Evolutionary conservation across 768 basidiomycete species (phyloP).

Genomic region (Epithele typhae): DNA sequence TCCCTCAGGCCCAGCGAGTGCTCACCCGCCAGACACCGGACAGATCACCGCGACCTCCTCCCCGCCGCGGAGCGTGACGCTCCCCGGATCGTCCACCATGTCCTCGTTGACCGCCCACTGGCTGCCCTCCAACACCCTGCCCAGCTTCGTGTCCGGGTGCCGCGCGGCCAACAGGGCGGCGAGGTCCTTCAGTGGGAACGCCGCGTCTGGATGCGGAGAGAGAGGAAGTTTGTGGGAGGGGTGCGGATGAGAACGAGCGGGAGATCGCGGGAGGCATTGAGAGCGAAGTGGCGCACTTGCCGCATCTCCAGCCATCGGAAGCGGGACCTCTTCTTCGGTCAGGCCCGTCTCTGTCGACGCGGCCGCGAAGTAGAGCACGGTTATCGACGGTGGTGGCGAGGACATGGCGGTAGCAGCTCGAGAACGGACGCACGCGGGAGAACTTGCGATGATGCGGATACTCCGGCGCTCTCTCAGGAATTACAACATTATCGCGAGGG

Average conservation of each 20-base stretch:
- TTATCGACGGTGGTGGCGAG: conserved; percentile 25
- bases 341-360: conserved; percentile 69
- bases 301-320: conserved; percentile 29
- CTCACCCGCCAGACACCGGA: conserved; percentile 75
- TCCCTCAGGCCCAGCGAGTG: not conserved
- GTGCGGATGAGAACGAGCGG: too few species aligned
- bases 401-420: conserved; percentile 6
- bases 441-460: too few species aligned
- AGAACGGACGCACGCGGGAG: too few species aligned
- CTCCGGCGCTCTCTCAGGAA: too few species aligned
- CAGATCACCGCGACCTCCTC: conserved; percentile 80
- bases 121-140: conserved; percentile 51
- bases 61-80: conserved; percentile 52
- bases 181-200: conserved; percentile 49
- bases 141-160: conserved; percentile 49
- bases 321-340: conserved; percentile 45
- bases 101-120: conserved; percentile 80
- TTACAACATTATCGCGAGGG: too few species aligned
- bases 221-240: too few species aligned
- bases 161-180: conserved; percentile 46
- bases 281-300: not conserved
- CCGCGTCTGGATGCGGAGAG: too few species aligned
- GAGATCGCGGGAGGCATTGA: not conserved
- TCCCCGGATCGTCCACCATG: conserved; percentile 63
- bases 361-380: conserved; percentile 51